phyloP scores from a whole-genome alignment of 208 protist genomes.

The Tritrichomonas musculus region DNA sequence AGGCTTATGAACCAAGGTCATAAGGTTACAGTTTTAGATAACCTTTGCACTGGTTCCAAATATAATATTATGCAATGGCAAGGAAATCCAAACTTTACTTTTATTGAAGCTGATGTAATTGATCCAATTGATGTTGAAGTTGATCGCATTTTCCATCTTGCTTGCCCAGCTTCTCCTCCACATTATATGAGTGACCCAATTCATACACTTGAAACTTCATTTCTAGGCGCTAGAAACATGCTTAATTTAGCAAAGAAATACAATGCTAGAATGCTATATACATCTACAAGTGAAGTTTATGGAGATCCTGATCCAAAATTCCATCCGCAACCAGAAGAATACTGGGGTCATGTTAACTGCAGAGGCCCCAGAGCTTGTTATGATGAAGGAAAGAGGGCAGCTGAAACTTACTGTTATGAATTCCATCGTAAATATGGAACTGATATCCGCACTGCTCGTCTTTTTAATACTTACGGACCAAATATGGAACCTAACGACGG shows the following conservation, averaged over 20 bases:
- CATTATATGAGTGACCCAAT: constrained; percentile 77
- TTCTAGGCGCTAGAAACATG: constrained; percentile 77
- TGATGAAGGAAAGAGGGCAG: constrained; percentile 84
- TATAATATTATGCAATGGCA: constrained; percentile 62
- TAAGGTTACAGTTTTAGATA: constrained; percentile 65
- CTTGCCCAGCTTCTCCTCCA: constrained; percentile 74
- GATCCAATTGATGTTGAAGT: constrained; percentile 50
- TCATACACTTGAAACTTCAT: constrained; percentile 76
- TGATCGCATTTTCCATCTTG: constrained; percentile 80
- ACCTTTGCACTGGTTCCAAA: constrained; percentile 69
- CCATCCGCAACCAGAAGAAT: constrained; percentile 73
- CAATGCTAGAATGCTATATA: constrained; percentile 61
- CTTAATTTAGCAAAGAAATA: constrained; percentile 68
- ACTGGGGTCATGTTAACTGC: constrained; percentile 72
- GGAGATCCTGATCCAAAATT: constrained; percentile 63
- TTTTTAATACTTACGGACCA: constrained; percentile 90
- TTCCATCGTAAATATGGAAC: constrained; percentile 60
- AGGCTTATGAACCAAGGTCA: constrained; percentile 57
- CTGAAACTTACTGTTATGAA: constrained; percentile 75
- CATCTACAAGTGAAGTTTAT: constrained; percentile 82
- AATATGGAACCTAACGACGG: constrained; percentile 81
- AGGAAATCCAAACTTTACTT: constrained; percentile 65
- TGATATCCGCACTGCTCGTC: constrained; percentile 66
- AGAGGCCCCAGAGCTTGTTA: constrained; percentile 69
- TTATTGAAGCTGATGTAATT: constrained; percentile 68